Evolutionary conservation across 1,284 basidiomycete species (phyloP).

Genomic region (Laetiporus sulphureus): DNA sequence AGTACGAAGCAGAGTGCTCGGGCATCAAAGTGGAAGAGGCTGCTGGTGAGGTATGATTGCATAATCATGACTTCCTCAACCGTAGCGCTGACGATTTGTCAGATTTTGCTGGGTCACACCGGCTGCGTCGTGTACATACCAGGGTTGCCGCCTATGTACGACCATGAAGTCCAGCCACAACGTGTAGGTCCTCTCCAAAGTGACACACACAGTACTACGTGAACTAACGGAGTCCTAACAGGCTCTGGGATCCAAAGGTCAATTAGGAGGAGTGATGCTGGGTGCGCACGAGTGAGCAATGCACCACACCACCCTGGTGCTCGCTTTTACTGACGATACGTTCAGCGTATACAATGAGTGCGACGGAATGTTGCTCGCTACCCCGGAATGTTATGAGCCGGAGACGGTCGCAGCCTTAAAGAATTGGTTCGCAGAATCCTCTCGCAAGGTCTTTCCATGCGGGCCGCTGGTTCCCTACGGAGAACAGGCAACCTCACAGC

Average conservation of each 20-base stretch:
- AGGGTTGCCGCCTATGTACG: conserved; percentile 18
- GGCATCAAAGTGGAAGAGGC: conserved; percentile 9
- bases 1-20: conserved; percentile 8
- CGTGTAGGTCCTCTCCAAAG: conserved; percentile 10
- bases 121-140: conserved; percentile 14
- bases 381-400: conserved; percentile 15
- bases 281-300: conserved; percentile 4
- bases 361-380: conserved; percentile 15
- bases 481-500: no score
- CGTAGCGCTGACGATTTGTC: not conserved
- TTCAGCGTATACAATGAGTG: conserved; percentile 8
- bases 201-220: not conserved
- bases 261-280: conserved; percentile 4
- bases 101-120: conserved; percentile 8
- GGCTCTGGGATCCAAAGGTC: not conserved
- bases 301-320: no score
- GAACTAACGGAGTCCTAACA: not conserved
- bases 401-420: conserved; percentile 9
- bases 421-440: conserved; percentile 13
- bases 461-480: conserved; percentile 9
- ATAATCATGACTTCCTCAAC: no score
- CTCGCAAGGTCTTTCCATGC: conserved; percentile 8
- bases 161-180: conserved; percentile 19
- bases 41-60: conserved; percentile 10
- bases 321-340: no score